phyloP scores from a whole-genome alignment of 2,329 filamentous ascomycete species.

The Pseudogymnoascus sp. region DNA sequence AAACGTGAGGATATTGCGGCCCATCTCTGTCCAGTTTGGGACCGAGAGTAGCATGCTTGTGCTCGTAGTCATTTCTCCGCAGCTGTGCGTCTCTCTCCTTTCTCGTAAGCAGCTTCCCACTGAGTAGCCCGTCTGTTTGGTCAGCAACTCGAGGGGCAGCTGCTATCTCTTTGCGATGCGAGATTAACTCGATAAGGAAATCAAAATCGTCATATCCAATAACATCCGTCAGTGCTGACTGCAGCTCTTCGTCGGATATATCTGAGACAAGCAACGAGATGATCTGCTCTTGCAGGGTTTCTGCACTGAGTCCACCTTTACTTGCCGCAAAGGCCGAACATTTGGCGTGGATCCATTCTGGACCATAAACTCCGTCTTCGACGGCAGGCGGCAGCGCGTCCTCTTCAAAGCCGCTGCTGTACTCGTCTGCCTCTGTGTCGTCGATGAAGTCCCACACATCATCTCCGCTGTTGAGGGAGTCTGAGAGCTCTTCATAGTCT shows the following conservation, averaged over 20 bases:
- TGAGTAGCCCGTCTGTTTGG: conserved; percentile 35
- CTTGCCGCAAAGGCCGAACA: conserved; percentile 60
- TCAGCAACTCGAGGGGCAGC: conserved; percentile 39
- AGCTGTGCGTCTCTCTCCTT: conserved; percentile 74
- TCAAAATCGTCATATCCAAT: conserved; percentile 92
- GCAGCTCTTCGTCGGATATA: conserved; percentile 75
- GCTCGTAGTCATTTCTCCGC: conserved; percentile 67
- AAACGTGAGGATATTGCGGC: conserved; percentile 86
- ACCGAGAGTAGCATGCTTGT: conserved; percentile 70
- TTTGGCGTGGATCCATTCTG: conserved; percentile 64
- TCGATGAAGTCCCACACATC: conserved; percentile 93
- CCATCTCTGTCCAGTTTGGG: conserved; percentile 64
- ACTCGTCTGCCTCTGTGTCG: conserved; percentile 60
- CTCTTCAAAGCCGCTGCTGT: conserved; percentile 60
- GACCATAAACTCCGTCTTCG: conserved; percentile 41
- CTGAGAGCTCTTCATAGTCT: conserved; percentile 49
- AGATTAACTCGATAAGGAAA: conserved; percentile 84
- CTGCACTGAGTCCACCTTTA: conserved; percentile 60
- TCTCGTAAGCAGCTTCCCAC: conserved; percentile 59
- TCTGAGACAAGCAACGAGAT: conserved; percentile 63
- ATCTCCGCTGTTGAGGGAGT: conserved; percentile 57
- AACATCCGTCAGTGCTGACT: conserved; percentile 81
- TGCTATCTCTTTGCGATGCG: conserved; percentile 61
- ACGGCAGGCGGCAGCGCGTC: conserved; percentile 33
- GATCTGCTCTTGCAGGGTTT: conserved; percentile 72